Evolutionary conservation across 2,329 filamentous ascomycete species (phyloP), one percentile per base, ranked within the genome.

Genomic region (Lasiodiplodia theobromae): DNA sequence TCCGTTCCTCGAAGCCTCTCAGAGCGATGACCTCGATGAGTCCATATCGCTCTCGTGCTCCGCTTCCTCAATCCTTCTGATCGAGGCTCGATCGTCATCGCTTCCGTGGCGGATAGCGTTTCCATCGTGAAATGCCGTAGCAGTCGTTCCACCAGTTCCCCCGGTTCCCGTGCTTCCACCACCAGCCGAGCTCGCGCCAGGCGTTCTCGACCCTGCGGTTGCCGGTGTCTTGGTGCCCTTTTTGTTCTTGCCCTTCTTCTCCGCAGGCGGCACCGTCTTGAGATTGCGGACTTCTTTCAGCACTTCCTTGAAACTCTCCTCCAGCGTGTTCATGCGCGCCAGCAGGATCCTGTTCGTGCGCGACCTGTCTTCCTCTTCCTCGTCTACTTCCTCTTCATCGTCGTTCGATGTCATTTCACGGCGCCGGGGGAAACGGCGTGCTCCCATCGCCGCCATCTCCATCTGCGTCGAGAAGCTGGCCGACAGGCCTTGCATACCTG

Each of bases 281-380:
- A 87, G 81, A 71, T 89, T 88, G 70, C 92, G 89, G 77, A 97
- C 90, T 78, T 96, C 93, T 71, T 88, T 89, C 68, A 94, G 87
- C n/a, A 97, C 90, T 69, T 97, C 93, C 2, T 91, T 87, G 78
- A 98, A 95, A 16, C 94, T 91, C 79, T 97, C 93, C 77, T 98
- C 94, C 2, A 98, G 85, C 8, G 91, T 95, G 78, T 96, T 96
- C 93, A 97, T 97, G 40, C 93, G 86, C 10, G 93, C 93, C 56
- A 97, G 83, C 80, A 97, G 91, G 56, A 97, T 86, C 68, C 93
- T 88, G 72, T 90, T 87, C 75, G 91, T 79, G 47, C 77, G 74
- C 14, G 76, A 78, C 14, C 72, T 37, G 10, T 69, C 70, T n/a
- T 80, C 78, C 1, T 77, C 77, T 21, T 77, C 74, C 2, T 67